Conservation (phyloP, 1,284 basidiomycete species). For the Ustilago xerochloae region DNA sequence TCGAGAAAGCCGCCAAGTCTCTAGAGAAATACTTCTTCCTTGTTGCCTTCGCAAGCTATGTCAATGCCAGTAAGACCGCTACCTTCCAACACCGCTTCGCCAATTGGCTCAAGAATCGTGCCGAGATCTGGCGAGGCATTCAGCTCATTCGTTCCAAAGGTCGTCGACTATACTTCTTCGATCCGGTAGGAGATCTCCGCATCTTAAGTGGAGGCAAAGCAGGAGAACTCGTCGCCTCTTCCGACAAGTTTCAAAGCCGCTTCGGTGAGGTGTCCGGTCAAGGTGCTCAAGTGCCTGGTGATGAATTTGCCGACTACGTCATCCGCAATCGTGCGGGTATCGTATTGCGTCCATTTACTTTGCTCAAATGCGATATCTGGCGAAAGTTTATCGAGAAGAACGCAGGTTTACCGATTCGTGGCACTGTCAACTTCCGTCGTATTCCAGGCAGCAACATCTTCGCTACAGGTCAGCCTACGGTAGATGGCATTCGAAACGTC, state of each 20-base stretch:
- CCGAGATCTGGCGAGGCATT: constrained; percentile 84
- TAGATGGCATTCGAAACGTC: constrained; percentile 88
- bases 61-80: constrained; percentile 77
- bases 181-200: constrained; percentile 65
- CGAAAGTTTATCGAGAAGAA: constrained; percentile 57
- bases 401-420: constrained; percentile 73
- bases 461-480: constrained; percentile 82
- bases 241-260: constrained; percentile 43
- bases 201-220: constrained; percentile 53
- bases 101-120: constrained; percentile 84
- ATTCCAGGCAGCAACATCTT: constrained; percentile 81
- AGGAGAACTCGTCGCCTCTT: constrained; percentile 47
- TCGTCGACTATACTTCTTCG: constrained; percentile 64
- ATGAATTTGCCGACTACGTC: constrained; percentile 67
- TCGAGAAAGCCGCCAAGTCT: constrained; percentile 64
- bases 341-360: constrained; percentile 62
- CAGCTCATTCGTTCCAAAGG: constrained; percentile 52
- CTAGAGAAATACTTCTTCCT: constrained; percentile 84
- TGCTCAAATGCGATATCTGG: constrained; percentile 68
- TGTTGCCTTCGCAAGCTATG: constrained; percentile 91
- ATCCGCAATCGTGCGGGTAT: constrained; percentile 65
- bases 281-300: constrained; percentile 58
- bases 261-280: constrained; percentile 49
- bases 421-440: constrained; percentile 93
- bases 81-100: constrained; percentile 81